Percentiles rank a stretch among this genome's conserved stretches.
Conservation (phyloP, 768 basidiomycete genomes). For the Basidioascus undulatus region DNA sequence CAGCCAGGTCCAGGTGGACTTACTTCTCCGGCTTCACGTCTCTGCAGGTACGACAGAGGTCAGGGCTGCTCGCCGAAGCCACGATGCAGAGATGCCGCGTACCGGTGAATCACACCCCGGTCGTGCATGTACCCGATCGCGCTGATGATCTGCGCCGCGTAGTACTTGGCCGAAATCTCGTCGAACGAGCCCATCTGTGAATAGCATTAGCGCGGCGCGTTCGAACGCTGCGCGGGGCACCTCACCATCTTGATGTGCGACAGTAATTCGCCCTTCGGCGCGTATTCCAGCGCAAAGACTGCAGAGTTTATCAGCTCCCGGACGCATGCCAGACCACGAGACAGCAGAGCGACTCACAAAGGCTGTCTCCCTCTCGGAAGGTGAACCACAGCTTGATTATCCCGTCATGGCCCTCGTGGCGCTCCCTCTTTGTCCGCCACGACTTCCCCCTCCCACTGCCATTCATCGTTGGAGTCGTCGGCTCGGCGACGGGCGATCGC, state of each 20-base stretch:
- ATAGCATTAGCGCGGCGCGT: neutral
- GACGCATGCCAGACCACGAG: neutral
- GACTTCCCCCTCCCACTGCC: neutral
- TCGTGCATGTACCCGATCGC: constrained; percentile 76
- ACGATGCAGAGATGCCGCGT: neutral
- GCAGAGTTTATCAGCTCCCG: neutral
- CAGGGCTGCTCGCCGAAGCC: neutral
- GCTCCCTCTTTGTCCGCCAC: constrained; percentile 2
- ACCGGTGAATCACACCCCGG: constrained; percentile 67
- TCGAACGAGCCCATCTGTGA: constrained; percentile 57
- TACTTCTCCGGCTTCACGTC: constrained; percentile 26
- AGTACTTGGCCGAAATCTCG: constrained; percentile 47
- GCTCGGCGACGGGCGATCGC: constrained; percentile 30
- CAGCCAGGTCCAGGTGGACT: neutral
- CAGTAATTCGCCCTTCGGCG: constrained; percentile 22
- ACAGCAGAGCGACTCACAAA: constrained; percentile 35
- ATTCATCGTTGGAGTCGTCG: constrained; percentile 12
- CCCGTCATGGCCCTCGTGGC: constrained; percentile 37
- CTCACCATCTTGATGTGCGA: constrained; percentile 19
- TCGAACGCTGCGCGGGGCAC: neutral
- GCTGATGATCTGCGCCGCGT: constrained; percentile 71
- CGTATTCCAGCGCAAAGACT: constrained; percentile 25
- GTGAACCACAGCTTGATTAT: constrained; percentile 58
- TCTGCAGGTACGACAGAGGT: constrained; percentile 1
- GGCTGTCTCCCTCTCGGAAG: constrained; percentile 59